Percentiles rank a stretch among this genome's conserved stretches.
Evolutionary conservation across 768 basidiomycete species (phyloP).

Genomic region (Hebeloma cylindrosporum): DNA sequence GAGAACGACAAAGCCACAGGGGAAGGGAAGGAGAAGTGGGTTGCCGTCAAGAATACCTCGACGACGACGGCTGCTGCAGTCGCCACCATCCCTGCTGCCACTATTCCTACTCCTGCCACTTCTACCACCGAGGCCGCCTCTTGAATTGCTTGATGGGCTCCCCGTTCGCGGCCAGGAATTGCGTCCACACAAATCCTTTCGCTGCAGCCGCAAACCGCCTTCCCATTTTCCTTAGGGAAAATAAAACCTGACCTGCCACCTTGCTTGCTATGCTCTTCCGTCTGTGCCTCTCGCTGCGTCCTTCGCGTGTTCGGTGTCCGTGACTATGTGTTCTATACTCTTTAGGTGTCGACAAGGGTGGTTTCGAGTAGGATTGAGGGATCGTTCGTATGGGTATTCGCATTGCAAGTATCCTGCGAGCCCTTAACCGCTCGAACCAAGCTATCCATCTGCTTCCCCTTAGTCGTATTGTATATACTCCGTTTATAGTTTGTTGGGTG

Average conservation of each 20-base stretch:
- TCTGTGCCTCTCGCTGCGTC: slow-evolving; percentile 20
- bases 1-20: slow-evolving; percentile 49
- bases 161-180: neutral
- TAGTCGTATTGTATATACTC: no score
- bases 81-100: slow-evolving; percentile 15
- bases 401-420: no score
- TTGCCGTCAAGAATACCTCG: slow-evolving; percentile 57
- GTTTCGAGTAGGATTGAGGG: slow-evolving; percentile 8
- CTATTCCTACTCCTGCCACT: slow-evolving; percentile 20
- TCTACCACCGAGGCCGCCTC: slow-evolving; percentile 20
- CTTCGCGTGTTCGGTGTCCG: slow-evolving; percentile 20
- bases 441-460: no score
- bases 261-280: slow-evolving; percentile 21
- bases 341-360: slow-evolving; percentile 10
- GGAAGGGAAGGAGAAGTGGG: slow-evolving; percentile 67
- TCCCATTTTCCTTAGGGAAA: neutral
- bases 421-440: no score
- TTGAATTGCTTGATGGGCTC: slow-evolving; percentile 15
- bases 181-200: neutral
- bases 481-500: no score
- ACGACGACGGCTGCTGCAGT: slow-evolving; percentile 29
- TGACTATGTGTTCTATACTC: slow-evolving; percentile 12
- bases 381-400: no score
- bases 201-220: neutral
- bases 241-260: slow-evolving; percentile 16